Evolutionary conservation across 176 grass and related monocot species (phyloP).

Genomic region (Oryza coarctata): DNA sequence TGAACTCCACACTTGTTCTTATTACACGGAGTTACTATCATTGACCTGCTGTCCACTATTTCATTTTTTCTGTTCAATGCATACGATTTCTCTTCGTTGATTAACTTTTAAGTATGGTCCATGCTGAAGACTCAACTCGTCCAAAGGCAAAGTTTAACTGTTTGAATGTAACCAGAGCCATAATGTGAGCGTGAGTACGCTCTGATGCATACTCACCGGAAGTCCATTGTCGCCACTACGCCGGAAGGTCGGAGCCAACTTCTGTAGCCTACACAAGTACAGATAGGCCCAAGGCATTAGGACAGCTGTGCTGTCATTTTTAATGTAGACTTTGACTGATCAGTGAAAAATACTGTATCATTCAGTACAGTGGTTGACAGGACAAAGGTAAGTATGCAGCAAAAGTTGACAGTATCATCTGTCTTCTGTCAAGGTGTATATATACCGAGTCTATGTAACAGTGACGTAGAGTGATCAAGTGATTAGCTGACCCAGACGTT

Average conservation of each 20-base stretch:
- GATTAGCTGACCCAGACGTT: neutral
- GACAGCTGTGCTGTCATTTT: slow-evolving; percentile 20
- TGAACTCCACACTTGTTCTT: neutral
- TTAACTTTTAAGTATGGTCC: neutral
- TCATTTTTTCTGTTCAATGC: neutral
- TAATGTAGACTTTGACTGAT: slow-evolving; percentile 19
- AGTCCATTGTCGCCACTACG: neutral
- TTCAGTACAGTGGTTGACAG: neutral
- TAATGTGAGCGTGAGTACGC: slow-evolving; percentile 11
- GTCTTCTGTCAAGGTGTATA: neutral
- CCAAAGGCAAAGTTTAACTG: neutral
- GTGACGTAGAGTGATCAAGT: neutral
- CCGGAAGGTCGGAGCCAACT: neutral
- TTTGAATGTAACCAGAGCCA: neutral
- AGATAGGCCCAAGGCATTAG: neutral
- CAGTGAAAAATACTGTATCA: neutral
- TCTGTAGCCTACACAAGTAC: neutral
- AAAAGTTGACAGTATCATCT: neutral
- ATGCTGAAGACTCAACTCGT: neutral
- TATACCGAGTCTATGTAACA: neutral
- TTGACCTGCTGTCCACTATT: neutral
- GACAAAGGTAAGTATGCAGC: neutral
- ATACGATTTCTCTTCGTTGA: neutral
- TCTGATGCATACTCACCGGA: slow-evolving; percentile 29
- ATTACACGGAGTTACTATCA: slow-evolving; percentile 1